Evolutionary conservation across 192 early-diverging fungal species (phyloP).

Genomic region (Oehlia diaphana): DNA sequence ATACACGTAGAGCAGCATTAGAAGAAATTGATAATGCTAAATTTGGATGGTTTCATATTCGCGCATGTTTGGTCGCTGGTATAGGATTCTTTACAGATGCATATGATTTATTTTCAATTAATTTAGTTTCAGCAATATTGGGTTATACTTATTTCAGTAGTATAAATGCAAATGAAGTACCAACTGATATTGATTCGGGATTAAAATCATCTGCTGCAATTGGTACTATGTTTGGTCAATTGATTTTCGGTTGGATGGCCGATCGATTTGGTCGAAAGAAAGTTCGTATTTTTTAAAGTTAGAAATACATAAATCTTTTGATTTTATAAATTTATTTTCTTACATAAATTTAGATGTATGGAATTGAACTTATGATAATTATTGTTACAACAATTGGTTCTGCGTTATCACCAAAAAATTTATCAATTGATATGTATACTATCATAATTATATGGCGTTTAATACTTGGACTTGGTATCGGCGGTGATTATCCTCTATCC

Average conservation of each 20-base stretch:
- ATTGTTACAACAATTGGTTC: conserved; percentile 84
- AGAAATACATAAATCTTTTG: not conserved
- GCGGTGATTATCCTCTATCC: conserved; percentile 94
- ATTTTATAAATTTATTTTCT: not conserved
- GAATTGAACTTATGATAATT: conserved; percentile 88
- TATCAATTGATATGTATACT: conserved; percentile 58
- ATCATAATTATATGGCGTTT: conserved; percentile 86
- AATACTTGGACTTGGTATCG: conserved; percentile 88
- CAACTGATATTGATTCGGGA: conserved; percentile 62
- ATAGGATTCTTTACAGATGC: conserved; percentile 91
- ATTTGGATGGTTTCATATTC: conserved; percentile 74
- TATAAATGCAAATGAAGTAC: conserved; percentile 57
- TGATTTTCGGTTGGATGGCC: conserved; percentile 79
- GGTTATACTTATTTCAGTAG: conserved; percentile 65
- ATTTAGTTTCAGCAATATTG: conserved; percentile 87
- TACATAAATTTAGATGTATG: conserved; percentile 63
- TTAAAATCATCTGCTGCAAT: conserved; percentile 86
- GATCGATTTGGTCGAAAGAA: conserved; percentile 87
- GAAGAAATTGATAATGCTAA: conserved; percentile 70
- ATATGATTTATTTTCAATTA: conserved; percentile 96
- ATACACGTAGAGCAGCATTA: conserved; percentile 39
- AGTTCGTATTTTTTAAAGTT: not conserved
- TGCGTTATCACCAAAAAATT: conserved; percentile 70
- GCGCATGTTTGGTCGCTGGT: conserved; percentile 66
- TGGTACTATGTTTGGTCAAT: conserved; percentile 92